A percentile compares a stretch with the other conserved stretches of the same genome.
Evolutionary conservation across 495 filamentous ascomycete species (phyloP).

Genomic region (Penicilliopsis zonata): DNA sequence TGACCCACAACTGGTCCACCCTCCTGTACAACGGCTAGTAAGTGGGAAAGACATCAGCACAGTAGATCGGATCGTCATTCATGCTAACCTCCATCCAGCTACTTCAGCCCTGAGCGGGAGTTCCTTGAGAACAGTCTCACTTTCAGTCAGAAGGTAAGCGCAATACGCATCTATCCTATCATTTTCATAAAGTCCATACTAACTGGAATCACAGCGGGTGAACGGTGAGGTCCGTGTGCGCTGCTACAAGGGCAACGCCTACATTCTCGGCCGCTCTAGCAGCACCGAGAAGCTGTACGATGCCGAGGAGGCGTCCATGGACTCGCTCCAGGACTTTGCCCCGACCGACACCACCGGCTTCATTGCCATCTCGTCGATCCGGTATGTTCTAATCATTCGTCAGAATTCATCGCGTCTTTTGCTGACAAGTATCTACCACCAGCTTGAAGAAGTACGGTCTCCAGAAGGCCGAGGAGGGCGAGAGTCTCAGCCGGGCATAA

Average conservation of each 20-base stretch:
- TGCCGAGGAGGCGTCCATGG: slow-evolving; percentile 60
- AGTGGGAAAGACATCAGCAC: too few species aligned
- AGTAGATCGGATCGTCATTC: too few species aligned
- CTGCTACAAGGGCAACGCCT: slow-evolving; percentile 66
- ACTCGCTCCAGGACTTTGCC: slow-evolving; percentile 55
- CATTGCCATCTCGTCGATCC: slow-evolving; percentile 61
- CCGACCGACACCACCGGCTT: slow-evolving; percentile 54
- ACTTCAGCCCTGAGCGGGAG: slow-evolving; percentile 71
- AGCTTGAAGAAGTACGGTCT: slow-evolving; percentile 64
- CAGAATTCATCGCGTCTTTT: neutral
- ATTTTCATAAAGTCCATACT: slow-evolving; percentile 3
- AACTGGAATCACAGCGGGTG: slow-evolving; percentile 15
- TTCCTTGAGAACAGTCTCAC: slow-evolving; percentile 64
- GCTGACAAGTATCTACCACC: neutral
- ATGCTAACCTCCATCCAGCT: slow-evolving; percentile 4
- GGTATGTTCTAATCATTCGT: neutral
- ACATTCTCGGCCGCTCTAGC: slow-evolving; percentile 61
- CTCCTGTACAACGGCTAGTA: slow-evolving; percentile 60
- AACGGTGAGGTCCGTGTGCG: slow-evolving; percentile 61
- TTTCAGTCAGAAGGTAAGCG: slow-evolving; percentile 51
- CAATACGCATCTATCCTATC: slow-evolving; percentile 3
- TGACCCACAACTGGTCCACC: slow-evolving; percentile 62
- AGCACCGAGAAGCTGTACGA: slow-evolving; percentile 74
- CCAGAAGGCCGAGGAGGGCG: slow-evolving; percentile 5
- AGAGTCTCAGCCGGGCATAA: slow-evolving; percentile 7